A percentile compares a stretch with the other conserved stretches of the same genome.
phyloP scores from a whole-genome alignment of 768 basidiomycete genomes.

The Mycena indigotica region DNA sequence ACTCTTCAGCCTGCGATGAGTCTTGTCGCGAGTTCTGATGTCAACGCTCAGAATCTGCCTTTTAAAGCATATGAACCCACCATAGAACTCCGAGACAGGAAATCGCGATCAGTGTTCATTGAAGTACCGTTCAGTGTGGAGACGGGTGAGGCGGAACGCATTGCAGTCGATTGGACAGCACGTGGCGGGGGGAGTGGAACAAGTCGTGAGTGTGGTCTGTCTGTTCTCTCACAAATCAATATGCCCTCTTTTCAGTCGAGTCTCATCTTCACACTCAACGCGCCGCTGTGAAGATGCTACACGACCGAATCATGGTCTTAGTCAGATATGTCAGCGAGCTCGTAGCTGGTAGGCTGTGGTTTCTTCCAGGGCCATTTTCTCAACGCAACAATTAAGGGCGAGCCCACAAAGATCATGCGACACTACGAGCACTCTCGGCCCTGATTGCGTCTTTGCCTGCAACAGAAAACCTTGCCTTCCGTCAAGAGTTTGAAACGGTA shows the following conservation, averaged over 20 bases:
- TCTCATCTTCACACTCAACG: constrained; percentile 89
- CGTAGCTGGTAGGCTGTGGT: constrained; percentile 59
- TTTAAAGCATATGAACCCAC: constrained; percentile 93
- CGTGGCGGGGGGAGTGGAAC: constrained; percentile 82
- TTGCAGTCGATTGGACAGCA: constrained; percentile 96
- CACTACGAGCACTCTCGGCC: constrained; percentile 82
- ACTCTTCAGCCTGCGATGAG: constrained; percentile 62
- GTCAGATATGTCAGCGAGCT: constrained; percentile 84
- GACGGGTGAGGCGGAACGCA: constrained; percentile 97
- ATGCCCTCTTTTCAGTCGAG: constrained; percentile 62
- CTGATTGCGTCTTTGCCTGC: constrained; percentile 88
- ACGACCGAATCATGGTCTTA: constrained; percentile 84
- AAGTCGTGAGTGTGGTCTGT: constrained; percentile 55
- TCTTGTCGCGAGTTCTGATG: constrained; percentile 45
- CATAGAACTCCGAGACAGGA: constrained; percentile 80
- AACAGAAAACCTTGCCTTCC: constrained; percentile 79
- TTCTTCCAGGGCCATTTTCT: background rate
- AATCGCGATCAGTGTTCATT: constrained; percentile 77
- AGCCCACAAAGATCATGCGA: constrained; percentile 75
- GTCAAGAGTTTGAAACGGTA: constrained; percentile 88
- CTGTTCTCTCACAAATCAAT: background rate
- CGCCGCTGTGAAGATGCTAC: constrained; percentile 95
- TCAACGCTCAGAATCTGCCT: constrained; percentile 77
- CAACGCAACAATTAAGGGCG: constrained; percentile 48
- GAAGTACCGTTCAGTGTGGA: constrained; percentile 88